These are phyloP conservation scores for Xylariaceae sp. DNA, from an alignment of 2,329 filamentous ascomycete species.

Conservation along the genomic window DNA sequence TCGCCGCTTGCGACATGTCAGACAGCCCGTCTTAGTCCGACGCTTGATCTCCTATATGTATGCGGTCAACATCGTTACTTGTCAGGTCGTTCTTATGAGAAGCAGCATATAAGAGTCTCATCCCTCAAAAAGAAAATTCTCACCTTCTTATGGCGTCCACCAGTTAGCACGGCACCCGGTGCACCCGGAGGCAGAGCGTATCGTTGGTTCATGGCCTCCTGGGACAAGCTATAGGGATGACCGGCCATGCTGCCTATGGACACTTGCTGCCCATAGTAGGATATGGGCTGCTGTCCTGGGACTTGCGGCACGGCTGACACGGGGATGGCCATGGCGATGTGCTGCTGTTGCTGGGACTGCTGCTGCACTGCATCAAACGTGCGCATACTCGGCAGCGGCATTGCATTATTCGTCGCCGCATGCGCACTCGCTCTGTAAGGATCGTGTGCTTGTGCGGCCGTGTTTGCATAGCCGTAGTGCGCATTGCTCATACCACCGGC, in stretches of 20 bases:
- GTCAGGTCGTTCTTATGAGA: conserved; percentile 27
- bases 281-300: conserved; percentile 34
- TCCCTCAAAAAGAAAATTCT: conserved; percentile 5
- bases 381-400: conserved; percentile 41
- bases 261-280: conserved; percentile 41
- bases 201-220: conserved; percentile 39
- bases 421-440: conserved; percentile 34
- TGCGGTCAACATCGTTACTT: conserved; percentile 14
- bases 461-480: conserved; percentile 30
- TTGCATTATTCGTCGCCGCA: conserved; percentile 29
- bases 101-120: conserved; percentile 6
- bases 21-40: conserved; percentile 57
- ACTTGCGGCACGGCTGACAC: conserved; percentile 35
- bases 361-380: conserved; percentile 37
- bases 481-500: conserved; percentile 26
- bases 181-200: conserved; percentile 46
- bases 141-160: conserved; percentile 55
- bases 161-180: conserved; percentile 42
- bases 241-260: conserved; percentile 26
- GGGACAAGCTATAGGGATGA: conserved; percentile 40
- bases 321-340: conserved; percentile 36
- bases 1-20: conserved; percentile 56
- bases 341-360: conserved; percentile 30
- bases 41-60: conserved; percentile 54
- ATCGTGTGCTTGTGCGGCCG: conserved; percentile 29